Base-by-base conservation (phyloP, 345 rosid genomes). In the Reutealis trisperma region DNA sequence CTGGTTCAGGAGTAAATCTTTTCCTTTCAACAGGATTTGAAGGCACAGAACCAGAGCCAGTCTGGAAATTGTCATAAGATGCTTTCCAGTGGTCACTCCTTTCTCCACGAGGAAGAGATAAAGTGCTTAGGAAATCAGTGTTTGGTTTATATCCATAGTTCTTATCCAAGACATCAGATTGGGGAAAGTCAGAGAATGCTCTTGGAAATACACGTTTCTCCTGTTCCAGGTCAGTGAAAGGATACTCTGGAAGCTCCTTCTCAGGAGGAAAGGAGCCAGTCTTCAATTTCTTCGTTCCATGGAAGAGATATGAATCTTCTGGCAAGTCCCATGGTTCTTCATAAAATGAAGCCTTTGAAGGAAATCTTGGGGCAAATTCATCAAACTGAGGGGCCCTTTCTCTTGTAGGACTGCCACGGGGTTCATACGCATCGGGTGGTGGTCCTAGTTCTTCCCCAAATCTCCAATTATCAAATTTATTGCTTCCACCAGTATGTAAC, bases 311-410 rank as follows among this genome's bases (percentile, higher is more conserved):
- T 21, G 84, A 76, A 80, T 93, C 98, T 80, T 91, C 97, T 9
- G 90, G 85, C 74, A 88, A 75, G 78, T 90, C 97, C 95, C 98
- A 86, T 47, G 84, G 90, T 81, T 91, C 98, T 77, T 90, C 93
- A 44, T 85, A 88, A 68, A 73, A 44, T 58, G 88, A 78, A 81
- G 70, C 83, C 79, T 84, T 87, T 41, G 77, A 83, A 74, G 88
- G 60, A 63, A 80, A 78, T 73, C 81, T 85, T 69, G 77, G 88
- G 67, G 87, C 75, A 78, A 69, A 83, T 70, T 89, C 90, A 78
- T 80, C 87, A 72, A 82, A 84, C 32, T 80, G 78, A 27, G 79
- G 71, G 65, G 57, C 82, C 86, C 87, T 85, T 70, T 84, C 93
- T 77, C 90, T 83, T 37, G 61, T 19, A 70, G 97, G 94, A 86